phyloP scores from a whole-genome alignment of 2,329 filamentous ascomycete genomes.

The Didymella pinodella region DNA sequence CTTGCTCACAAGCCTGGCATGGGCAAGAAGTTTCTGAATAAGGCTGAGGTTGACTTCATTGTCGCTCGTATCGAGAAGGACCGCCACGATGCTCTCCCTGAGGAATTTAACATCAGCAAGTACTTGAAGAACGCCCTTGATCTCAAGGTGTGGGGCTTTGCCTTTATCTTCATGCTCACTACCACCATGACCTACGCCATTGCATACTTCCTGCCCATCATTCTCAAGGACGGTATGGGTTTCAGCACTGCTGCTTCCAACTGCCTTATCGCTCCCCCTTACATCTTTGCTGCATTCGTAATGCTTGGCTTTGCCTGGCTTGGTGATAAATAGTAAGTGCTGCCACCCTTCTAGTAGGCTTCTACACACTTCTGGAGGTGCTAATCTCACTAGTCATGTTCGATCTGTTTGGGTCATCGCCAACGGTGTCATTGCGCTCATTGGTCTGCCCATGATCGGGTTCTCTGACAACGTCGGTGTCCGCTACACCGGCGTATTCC shows the following conservation, averaged over 20 bases:
- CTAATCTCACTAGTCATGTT: not conserved
- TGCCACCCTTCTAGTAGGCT: no score
- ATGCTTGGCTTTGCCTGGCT: conserved; percentile 64
- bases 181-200: conserved; percentile 43
- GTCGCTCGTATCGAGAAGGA: conserved; percentile 41
- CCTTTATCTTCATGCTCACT: conserved; percentile 33
- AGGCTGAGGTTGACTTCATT: conserved; percentile 40
- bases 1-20: conserved; percentile 32
- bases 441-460: conserved; percentile 76
- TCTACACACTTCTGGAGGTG: not conserved
- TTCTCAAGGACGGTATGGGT: conserved; percentile 42
- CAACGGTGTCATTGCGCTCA: conserved; percentile 71
- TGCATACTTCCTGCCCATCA: conserved; percentile 43
- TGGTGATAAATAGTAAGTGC: conserved; percentile 62
- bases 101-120: conserved; percentile 36
- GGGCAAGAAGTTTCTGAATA: conserved; percentile 37
- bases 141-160: conserved; percentile 37
- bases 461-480: conserved; percentile 66
- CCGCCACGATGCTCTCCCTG: conserved; percentile 38
- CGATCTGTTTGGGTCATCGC: conserved; percentile 70
- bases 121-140: conserved; percentile 31
- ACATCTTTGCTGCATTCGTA: conserved; percentile 39
- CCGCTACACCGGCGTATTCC: conserved; percentile 69
- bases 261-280: conserved; percentile 39
- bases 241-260: conserved; percentile 39